These are phyloP conservation scores for Clarireedia sp. DNA, from an alignment of 2,329 filamentous ascomycete species.

Conservation along the genomic window DNA sequence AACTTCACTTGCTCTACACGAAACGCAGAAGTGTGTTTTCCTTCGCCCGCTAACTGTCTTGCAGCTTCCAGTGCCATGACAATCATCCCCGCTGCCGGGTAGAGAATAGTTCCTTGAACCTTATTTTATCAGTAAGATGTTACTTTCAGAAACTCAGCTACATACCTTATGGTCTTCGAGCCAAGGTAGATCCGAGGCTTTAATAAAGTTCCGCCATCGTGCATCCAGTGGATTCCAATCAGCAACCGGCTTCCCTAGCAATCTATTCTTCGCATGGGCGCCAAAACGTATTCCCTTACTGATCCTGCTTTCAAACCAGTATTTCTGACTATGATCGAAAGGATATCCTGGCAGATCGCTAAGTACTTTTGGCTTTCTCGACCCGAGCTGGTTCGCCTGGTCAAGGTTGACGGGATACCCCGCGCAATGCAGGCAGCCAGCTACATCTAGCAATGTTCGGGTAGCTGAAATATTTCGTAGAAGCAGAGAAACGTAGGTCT, in stretches of 20 bases:
- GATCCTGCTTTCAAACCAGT: conserved; percentile 45
- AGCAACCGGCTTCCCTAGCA: conserved; percentile 24
- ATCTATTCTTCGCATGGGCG: conserved; percentile 34
- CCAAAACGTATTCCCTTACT: conserved; percentile 38
- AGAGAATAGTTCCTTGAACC: conserved; percentile 17
- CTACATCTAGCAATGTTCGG: background rate
- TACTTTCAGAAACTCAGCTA: background rate
- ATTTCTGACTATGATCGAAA: conserved; percentile 42
- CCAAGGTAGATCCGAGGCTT: conserved; percentile 25
- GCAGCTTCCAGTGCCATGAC: conserved; percentile 27
- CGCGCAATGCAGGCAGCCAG: background rate
- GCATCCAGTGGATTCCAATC: conserved; percentile 19
- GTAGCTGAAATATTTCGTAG: background rate
- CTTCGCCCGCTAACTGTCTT: conserved; percentile 14
- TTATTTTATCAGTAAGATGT: background rate
- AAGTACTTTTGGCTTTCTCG: conserved; percentile 18
- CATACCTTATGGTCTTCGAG: conserved; percentile 1
- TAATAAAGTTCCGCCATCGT: conserved; percentile 27
- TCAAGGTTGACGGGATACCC: background rate
- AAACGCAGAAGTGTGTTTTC: background rate
- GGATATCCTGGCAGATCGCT: conserved; percentile 42
- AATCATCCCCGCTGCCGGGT: conserved; percentile 27
- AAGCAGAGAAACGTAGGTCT: background rate
- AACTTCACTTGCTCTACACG: conserved; percentile 35
- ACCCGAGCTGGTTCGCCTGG: background rate